Percentiles rank a stretch among this genome's conserved stretches.
Evolutionary conservation across 768 basidiomycete genomes (phyloP).

Genomic region (Podaxis mareebaensis): DNA sequence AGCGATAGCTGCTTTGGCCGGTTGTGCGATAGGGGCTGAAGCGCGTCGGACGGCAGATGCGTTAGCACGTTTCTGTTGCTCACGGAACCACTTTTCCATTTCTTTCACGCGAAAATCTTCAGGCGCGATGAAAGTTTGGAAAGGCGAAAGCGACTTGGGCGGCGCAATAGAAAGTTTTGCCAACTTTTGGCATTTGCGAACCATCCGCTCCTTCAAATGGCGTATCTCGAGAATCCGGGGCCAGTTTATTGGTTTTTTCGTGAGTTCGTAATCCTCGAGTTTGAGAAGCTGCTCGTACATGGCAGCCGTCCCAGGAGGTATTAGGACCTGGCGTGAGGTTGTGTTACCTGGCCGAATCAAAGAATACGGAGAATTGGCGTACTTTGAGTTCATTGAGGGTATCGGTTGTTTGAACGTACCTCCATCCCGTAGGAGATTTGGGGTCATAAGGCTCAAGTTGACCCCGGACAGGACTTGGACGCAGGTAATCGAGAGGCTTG

Average conservation of each 20-base stretch:
- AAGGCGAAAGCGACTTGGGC: constrained; percentile 42
- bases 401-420: constrained; percentile 76
- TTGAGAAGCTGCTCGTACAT: constrained; percentile 68
- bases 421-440: constrained; percentile 56
- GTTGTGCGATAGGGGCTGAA: constrained; percentile 20
- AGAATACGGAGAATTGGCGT: neutral
- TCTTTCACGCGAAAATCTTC: constrained; percentile 74
- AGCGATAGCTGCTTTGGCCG: constrained; percentile 4
- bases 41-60: constrained; percentile 29
- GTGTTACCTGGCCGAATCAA: neutral
- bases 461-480: constrained; percentile 68
- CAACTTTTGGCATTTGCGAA: constrained; percentile 73
- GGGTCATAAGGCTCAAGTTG: constrained; percentile 72
- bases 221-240: constrained; percentile 73
- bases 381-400: constrained; percentile 78
- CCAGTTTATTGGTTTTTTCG: constrained; percentile 62
- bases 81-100: constrained; percentile 76
- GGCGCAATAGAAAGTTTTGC: constrained; percentile 42
- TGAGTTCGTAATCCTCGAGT: constrained; percentile 61
- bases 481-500: constrained; percentile 51
- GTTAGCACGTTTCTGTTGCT: constrained; percentile 47
- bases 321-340: constrained; percentile 48
- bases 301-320: constrained; percentile 66
- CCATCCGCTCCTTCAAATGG: constrained; percentile 80
- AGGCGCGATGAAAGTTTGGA: constrained; percentile 69